Evolutionary conservation across 768 basidiomycete species (phyloP), one percentile per base, ranked within the genome.

Genomic region (Lentinula lateritia): DNA sequence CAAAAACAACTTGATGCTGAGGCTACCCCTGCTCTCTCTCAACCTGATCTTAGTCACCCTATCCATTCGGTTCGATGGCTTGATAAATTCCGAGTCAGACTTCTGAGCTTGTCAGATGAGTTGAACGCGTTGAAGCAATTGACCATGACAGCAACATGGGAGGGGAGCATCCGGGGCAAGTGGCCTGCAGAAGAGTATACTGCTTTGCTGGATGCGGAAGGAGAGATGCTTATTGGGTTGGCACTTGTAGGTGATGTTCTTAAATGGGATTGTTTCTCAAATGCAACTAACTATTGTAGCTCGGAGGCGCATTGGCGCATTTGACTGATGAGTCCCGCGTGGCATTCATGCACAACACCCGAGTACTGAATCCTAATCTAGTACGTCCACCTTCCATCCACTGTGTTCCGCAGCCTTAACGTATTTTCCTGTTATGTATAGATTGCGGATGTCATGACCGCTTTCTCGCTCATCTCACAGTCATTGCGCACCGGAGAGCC

Each of bases 361-460:
- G 78, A 38, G 76, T 82, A 59, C 72, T 86, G 43, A 82, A 86
- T 65, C 84, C 85, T 0, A 77, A 80, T 65, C 82, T 85, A 63
- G 83, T 81, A 61, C 64, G 78, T 76, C 35, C 42, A 4, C 18
- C 45, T 20, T 32, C n/a, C 50, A 6, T 28, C 32, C 8, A 0
- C 39, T 9, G 12, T 28, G 6, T 2, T 34, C 15, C 55, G 35
- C 16, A 36, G 34, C 18, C 16, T 35, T 5, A 62, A 79, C n/a
- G 16, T 16, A 8, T 60, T n/a, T 3, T 15, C 7, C n/a, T 52
- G 5, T 5, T 6, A 74, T 52, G 68, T 71, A 32, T 9, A 72
- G 70, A 72, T 72, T 18, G 57, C 67, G 34, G 82, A 83, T 60
- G 75, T 82, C 7, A 74, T 82, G 62, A 70, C 79, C 0, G 71